Conservation (phyloP, 148 eudicot genomes). For the Fagopyrum tataricum region DNA sequence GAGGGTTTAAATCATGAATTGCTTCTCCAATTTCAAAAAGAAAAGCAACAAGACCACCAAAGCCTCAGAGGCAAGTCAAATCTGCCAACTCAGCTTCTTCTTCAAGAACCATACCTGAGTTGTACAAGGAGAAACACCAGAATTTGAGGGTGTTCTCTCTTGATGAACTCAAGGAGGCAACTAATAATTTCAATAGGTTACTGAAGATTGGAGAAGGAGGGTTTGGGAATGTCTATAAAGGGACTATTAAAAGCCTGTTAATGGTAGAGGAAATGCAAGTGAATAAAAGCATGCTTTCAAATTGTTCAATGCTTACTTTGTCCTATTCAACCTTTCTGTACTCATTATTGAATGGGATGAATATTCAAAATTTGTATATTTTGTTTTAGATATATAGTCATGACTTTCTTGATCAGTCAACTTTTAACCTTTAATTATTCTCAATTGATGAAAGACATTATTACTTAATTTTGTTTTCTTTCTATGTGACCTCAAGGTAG, state of each 20-base stretch:
- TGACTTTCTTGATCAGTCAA: background rate
- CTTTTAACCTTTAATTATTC: background rate
- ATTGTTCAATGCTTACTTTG: background rate
- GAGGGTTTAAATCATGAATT: constrained; percentile 35
- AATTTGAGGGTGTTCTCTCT: constrained; percentile 11
- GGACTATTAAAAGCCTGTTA: background rate
- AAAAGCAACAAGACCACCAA: constrained; percentile 25
- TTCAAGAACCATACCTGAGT: constrained; percentile 8
- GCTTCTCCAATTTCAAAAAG: constrained; percentile 61
- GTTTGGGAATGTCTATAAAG: constrained; percentile 17
- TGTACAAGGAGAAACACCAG: constrained; percentile 9
- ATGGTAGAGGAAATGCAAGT: background rate
- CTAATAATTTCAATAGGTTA: constrained; percentile 12
- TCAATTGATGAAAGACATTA: background rate
- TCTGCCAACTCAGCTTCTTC: constrained; percentile 27
- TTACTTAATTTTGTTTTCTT: background rate
- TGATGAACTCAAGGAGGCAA: constrained; percentile 8
- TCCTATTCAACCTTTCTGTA: background rate
- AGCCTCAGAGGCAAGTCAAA: constrained; percentile 26
- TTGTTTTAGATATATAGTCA: background rate
- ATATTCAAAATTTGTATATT: background rate
- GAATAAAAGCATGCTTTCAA: background rate
- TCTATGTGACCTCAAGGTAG: background rate
- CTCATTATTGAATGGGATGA: background rate
- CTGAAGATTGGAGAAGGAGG: constrained; percentile 18